Conservation (phyloP, 2,329 filamentous ascomycete genomes). For the Esteya vermicola region DNA sequence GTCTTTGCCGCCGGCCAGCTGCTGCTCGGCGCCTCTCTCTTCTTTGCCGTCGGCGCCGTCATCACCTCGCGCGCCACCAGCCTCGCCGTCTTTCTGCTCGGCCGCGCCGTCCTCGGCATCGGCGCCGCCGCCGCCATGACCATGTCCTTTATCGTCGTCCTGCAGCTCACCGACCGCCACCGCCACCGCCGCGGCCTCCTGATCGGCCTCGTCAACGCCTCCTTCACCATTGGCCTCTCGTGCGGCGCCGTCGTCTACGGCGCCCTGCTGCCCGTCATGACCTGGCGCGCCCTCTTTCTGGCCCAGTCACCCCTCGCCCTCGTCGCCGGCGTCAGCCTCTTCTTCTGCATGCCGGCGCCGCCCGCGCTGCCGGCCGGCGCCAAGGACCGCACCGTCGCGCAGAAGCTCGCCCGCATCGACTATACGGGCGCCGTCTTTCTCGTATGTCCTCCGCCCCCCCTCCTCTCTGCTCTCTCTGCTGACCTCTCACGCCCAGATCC, state of each 20-base stretch:
- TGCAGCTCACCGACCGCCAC: constrained; percentile 56
- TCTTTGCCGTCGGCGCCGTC: constrained; percentile 46
- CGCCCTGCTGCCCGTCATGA: constrained; percentile 27
- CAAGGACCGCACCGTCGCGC: constrained; percentile 23
- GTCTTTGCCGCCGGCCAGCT: constrained; percentile 58
- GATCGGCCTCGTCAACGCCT: constrained; percentile 60
- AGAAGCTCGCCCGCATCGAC: constrained; percentile 54
- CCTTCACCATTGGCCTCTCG: constrained; percentile 19
- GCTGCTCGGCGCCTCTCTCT: constrained; percentile 44
- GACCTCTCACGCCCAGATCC: constrained; percentile 27
- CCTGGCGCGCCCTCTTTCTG: constrained; percentile 66
- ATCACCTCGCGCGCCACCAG: constrained; percentile 47
- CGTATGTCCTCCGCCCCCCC: constrained; percentile 24
- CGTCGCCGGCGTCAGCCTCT: constrained; percentile 45
- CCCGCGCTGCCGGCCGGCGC: too few species aligned
- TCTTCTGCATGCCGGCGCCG: constrained; percentile 45
- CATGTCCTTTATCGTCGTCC: constrained; percentile 57
- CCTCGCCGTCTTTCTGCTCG: constrained; percentile 51
- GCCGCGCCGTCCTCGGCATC: constrained; percentile 52
- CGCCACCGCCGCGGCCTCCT: constrained; percentile 56
- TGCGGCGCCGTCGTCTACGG: constrained; percentile 18
- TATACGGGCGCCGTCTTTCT: constrained; percentile 59
- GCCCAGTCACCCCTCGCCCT: constrained; percentile 53
- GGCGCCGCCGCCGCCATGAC: constrained; percentile 62
- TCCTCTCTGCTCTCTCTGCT: constrained; percentile 3